Evolutionary conservation across 306 rosid species (phyloP).

Genomic region (Sesbania bispinosa): DNA sequence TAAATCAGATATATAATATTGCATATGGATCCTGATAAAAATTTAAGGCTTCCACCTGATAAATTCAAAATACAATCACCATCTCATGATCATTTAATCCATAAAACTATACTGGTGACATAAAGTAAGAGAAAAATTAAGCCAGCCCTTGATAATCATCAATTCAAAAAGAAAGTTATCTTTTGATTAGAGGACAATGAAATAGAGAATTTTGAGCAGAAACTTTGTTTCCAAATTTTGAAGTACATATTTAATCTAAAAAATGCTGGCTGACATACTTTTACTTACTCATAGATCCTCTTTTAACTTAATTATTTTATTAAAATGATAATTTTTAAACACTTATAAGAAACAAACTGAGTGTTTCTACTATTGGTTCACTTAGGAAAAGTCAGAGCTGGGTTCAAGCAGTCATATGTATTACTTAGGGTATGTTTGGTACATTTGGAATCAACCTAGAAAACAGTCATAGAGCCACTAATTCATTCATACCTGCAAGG

Average conservation of each 20-base stretch:
- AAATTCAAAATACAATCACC: background rate
- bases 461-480: background rate
- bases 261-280: background rate
- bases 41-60: conserved; percentile 3
- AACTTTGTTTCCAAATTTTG: background rate
- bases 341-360: background rate
- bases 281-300: background rate
- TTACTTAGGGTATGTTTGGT: background rate
- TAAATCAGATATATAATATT: background rate
- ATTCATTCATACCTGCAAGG: background rate
- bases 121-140: background rate
- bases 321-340: background rate
- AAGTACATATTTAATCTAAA: background rate
- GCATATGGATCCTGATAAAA: conserved; percentile 15
- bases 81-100: background rate
- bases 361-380: conserved; percentile 7
- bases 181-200: background rate
- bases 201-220: background rate
- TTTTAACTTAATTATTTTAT: background rate
- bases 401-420: background rate
- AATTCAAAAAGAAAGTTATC: background rate
- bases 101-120: background rate
- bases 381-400: background rate
- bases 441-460: background rate
- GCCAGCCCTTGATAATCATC: background rate